A percentile compares a stretch with the other conserved stretches of the same genome.
phyloP scores from a whole-genome alignment of 23 red algal genomes.

The Chondrus crispus region DNA sequence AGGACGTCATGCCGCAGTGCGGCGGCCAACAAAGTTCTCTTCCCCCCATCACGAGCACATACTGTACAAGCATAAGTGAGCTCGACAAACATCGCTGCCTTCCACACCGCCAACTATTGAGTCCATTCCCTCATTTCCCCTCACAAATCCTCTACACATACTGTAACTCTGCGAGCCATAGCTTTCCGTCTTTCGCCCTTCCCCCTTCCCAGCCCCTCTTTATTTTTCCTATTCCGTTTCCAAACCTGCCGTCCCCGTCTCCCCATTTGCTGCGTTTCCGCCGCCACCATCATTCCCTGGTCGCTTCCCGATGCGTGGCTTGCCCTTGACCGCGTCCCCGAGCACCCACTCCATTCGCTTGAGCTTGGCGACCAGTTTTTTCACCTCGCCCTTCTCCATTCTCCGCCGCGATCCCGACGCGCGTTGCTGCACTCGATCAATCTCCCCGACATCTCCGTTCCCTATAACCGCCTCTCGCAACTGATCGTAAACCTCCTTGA shows the following conservation, averaged over 20 bases:
- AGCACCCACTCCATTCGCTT: constrained; percentile 31
- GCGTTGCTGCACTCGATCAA: neutral
- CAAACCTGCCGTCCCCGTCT: neutral
- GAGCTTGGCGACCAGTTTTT: constrained; percentile 3
- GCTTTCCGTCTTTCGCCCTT: neutral
- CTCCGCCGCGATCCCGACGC: neutral
- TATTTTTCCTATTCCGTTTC: neutral
- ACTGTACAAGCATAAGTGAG: no score
- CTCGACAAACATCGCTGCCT: no score
- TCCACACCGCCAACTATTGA: no score
- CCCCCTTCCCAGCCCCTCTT: neutral
- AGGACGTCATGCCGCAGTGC: no score
- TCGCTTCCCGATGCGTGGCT: neutral
- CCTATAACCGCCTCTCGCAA: neutral
- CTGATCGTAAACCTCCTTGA: neutral
- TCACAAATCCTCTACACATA: no score
- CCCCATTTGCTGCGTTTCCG: neutral
- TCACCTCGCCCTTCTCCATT: neutral
- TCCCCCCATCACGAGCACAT: no score
- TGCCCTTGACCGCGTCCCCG: neutral
- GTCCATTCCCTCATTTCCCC: no score
- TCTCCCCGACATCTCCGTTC: neutral
- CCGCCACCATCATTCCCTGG: neutral
- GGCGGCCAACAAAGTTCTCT: no score
- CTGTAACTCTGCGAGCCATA: no score